A percentile compares a stretch with the other conserved stretches of the same genome.
Conservation (phyloP, 345 rosid genomes). For the Gossypium raimondii region DNA sequence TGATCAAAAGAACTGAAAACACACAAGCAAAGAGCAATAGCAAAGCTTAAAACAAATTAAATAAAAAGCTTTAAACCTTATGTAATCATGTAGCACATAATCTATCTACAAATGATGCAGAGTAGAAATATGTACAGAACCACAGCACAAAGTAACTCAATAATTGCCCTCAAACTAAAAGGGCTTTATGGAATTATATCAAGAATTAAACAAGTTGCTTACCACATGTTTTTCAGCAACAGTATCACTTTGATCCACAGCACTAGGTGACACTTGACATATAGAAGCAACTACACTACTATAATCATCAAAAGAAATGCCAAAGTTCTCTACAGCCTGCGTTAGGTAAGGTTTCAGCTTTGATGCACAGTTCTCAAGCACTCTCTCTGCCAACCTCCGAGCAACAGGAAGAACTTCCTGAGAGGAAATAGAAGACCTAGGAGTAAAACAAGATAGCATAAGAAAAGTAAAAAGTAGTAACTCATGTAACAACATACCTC, state of each 20-base stretch:
- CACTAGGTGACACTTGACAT: slow-evolving; percentile 49
- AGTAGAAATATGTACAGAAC: not conserved
- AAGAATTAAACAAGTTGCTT: slow-evolving; percentile 17
- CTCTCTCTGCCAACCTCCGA: slow-evolving; percentile 66
- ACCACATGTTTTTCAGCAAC: slow-evolving; percentile 50
- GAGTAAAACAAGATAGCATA: slow-evolving; percentile 14
- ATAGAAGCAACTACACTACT: slow-evolving; percentile 56
- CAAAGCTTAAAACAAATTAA: not conserved
- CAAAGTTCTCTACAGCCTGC: slow-evolving; percentile 51
- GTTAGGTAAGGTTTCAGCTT: slow-evolving; percentile 68
- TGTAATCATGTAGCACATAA: not conserved
- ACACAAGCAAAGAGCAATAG: not conserved
- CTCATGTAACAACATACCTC: slow-evolving; percentile 42
- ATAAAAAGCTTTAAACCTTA: not conserved
- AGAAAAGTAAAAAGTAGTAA: not conserved
- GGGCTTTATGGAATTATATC: not conserved
- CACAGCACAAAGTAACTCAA: not conserved
- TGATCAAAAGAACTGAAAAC: too few relatives aligned
- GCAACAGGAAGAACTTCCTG: slow-evolving; percentile 66
- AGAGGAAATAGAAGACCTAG: slow-evolving; percentile 16
- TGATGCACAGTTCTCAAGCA: slow-evolving; percentile 57
- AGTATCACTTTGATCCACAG: slow-evolving; percentile 36
- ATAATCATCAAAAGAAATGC: slow-evolving; percentile 54
- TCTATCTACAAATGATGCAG: not conserved
- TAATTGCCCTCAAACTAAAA: not conserved